Base-by-base conservation (phyloP, 768 basidiomycete genomes). In the Naganishia antarctica region DNA sequence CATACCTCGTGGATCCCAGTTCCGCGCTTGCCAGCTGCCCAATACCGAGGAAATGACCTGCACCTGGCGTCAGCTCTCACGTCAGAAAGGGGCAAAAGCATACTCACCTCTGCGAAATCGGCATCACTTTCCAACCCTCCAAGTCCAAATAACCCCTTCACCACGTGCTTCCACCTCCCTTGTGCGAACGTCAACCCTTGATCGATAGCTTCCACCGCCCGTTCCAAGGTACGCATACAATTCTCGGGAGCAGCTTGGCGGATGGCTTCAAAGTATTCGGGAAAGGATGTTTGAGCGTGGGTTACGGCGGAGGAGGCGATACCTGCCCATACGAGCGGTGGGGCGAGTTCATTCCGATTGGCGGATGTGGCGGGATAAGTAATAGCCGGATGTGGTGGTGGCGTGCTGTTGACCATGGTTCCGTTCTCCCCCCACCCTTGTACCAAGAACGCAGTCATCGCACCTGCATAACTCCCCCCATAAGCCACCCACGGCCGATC, bases 391-490 rank as follows among this genome's bases (percentile, higher is more conserved):
- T 62, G 47, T n/a, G 61, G 26, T 5, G 61, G 61, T 25, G 61
- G 61, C n/a, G 32, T 26, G 18, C n/a, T 16, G 16, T 40, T 48
- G 23, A 23, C 18, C 21, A 23, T 31, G n/a, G 47, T 40, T 37
- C 21, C 34, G 37, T 62, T n/a, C 3, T 51, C 28, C 7, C 32
- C 11, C 8, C n/a, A 57, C 26, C 13, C 31, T 31, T 66, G 25
- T 61, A 84, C 85, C 87, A 94, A 91, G 71, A 94, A 90, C 0
- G 93, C 93, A 0, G 91, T 87, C 13, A 92, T 86, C 8, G 92
- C 93, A 65, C 93, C 93, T 11, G 91, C 91, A 69, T 94, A 94
- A 0, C 89, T 91, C 8, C 90, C 92, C 15, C 94, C 94, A 71
- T 94, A 94, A 75, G 94, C 75, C 43, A 80, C 69, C 78, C 78